Conservation (phyloP, 129 eudicot species). For the Artemisia annua region DNA sequence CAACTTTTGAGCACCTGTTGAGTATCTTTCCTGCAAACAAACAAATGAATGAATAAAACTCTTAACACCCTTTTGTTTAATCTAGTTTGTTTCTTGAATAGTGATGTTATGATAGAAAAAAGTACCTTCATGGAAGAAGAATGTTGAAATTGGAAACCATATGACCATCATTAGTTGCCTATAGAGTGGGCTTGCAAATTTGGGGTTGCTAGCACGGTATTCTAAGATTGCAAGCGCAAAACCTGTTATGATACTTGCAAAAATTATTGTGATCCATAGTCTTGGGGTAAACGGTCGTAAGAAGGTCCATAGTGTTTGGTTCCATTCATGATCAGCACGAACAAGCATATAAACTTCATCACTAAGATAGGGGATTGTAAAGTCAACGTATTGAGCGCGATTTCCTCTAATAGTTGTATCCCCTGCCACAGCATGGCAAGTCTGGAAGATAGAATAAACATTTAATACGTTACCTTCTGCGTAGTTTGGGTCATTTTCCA, state of each 20-base stretch:
- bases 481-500: no score
- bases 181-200: constrained; percentile 14
- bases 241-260: constrained; percentile 14
- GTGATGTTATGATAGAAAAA: not conserved
- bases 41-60: not conserved
- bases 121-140: constrained; percentile 32
- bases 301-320: constrained; percentile 24
- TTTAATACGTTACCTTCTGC: no score
- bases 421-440: constrained; percentile 24
- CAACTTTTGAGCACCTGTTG: constrained; percentile 24
- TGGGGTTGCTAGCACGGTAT: constrained; percentile 18
- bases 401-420: not conserved
- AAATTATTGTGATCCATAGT: constrained; percentile 20
- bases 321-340: constrained; percentile 15
- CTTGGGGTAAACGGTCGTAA: constrained; percentile 22
- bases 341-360: constrained; percentile 27
- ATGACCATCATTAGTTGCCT: constrained; percentile 22
- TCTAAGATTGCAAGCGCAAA: constrained; percentile 15
- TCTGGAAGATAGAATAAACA: constrained; percentile 4
- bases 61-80: not conserved
- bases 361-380: constrained; percentile 20
- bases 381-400: constrained; percentile 15
- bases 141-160: constrained; percentile 28
- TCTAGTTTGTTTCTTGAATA: not conserved
- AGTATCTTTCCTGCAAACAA: constrained; percentile 28